A percentile compares a stretch with the other conserved stretches of the same genome.
Conservation (phyloP, 164 flowering plant species). For the Houttuynia cordata region DNA sequence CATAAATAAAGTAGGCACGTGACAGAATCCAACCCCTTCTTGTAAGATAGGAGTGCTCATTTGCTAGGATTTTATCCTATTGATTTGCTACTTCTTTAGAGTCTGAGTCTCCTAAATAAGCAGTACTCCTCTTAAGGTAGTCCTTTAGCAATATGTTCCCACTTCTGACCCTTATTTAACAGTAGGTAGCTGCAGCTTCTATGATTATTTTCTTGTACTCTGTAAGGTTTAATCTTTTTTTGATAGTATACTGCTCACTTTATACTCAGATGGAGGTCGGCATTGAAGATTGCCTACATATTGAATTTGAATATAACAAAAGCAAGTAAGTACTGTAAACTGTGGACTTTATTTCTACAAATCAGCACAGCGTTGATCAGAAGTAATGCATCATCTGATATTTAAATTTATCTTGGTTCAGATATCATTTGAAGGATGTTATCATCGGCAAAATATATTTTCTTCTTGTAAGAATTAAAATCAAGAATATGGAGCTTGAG, state of each 20-base stretch:
- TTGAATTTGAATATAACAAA: slow-evolving; percentile 91
- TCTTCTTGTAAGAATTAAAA: slow-evolving; percentile 90
- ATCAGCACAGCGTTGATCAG: background rate
- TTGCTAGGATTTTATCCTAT: no score
- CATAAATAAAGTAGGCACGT: no score
- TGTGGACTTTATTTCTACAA: background rate
- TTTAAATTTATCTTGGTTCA: slow-evolving; percentile 16
- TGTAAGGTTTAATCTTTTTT: background rate
- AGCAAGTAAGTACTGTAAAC: slow-evolving; percentile 58
- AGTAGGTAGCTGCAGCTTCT: background rate
- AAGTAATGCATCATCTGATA: background rate
- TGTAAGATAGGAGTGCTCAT: no score
- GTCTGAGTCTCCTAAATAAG: no score
- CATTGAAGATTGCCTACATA: slow-evolving; percentile 92
- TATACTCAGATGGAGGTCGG: slow-evolving; percentile 96
- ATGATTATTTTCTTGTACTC: background rate
- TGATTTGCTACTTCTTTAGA: no score
- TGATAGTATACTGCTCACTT: background rate
- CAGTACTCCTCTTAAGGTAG: no score
- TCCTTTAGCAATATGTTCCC: no score
- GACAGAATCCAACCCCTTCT: no score
- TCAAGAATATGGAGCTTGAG: slow-evolving; percentile 96
- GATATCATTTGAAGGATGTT: slow-evolving; percentile 94
- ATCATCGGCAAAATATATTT: slow-evolving; percentile 90
- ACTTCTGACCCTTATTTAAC: no score